Evolutionary conservation across 495 filamentous ascomycete genomes (phyloP).

Genomic region (Saxophila tyrrhenica): DNA sequence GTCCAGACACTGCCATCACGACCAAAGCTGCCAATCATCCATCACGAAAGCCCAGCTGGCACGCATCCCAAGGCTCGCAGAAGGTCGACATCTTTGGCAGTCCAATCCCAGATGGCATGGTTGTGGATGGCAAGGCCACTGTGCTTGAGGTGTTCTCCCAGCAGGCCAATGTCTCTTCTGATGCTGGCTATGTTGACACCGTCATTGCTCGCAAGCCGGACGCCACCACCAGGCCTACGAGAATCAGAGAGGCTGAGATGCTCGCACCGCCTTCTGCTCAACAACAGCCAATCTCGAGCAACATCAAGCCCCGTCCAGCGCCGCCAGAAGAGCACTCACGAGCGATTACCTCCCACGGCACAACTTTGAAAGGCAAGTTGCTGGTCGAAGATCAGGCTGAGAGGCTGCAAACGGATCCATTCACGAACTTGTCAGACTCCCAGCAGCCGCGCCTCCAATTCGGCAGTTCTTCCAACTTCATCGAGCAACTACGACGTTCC

Average conservation of each 20-base stretch:
- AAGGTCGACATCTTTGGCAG: conserved; percentile 16
- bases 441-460: not conserved
- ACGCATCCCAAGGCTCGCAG: conserved; percentile 11
- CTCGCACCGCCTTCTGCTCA: conserved; percentile 4
- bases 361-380: not conserved
- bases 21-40: not conserved
- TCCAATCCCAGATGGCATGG: conserved; percentile 12
- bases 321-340: conserved; percentile 7
- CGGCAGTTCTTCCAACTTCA: conserved; percentile 1
- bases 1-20: not conserved
- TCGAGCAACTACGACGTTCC: conserved; percentile 2
- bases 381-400: conserved; percentile 3
- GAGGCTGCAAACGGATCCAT: conserved; percentile 4
- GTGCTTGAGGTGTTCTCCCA: conserved; percentile 16
- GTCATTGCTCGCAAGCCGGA: not conserved
- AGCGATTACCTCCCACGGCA: conserved; percentile 6
- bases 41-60: conserved; percentile 5
- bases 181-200: not conserved
- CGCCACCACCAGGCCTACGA: not conserved
- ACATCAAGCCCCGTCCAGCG: conserved; percentile 8
- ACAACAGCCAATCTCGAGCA: conserved; percentile 8
- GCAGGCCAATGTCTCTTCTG: conserved; percentile 9
- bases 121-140: conserved; percentile 7
- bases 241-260: not conserved
- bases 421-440: conserved; percentile 2